phyloP scores from a whole-genome alignment of 192 early-diverging fungal genomes.

The Coemansia sp. region DNA sequence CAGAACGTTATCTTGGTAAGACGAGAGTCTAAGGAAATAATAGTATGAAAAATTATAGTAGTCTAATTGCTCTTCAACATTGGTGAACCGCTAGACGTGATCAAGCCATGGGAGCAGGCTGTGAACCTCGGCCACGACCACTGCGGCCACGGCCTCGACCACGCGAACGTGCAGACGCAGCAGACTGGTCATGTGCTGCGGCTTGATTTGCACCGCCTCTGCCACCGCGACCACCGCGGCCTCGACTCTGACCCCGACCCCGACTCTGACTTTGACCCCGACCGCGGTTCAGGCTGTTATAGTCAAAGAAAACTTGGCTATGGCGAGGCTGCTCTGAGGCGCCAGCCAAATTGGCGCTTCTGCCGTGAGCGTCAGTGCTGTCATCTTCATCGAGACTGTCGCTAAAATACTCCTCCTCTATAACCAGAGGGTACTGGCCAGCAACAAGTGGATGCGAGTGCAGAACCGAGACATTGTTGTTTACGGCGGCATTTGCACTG shows the following conservation, averaged over 20 bases:
- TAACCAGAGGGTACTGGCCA: constrained; percentile 40
- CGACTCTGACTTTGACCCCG: constrained; percentile 9
- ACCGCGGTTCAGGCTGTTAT: not conserved
- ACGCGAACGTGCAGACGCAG: not conserved
- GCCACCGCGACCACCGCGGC: constrained; percentile 7
- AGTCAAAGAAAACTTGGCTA: constrained; percentile 29
- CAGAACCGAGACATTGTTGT: constrained; percentile 3
- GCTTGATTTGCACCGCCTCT: not conserved
- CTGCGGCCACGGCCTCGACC: constrained; percentile 15
- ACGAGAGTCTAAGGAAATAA: too few species aligned
- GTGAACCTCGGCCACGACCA: constrained; percentile 13
- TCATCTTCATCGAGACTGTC: constrained; percentile 51
- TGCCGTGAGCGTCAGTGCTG: not conserved
- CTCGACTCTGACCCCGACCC: constrained; percentile 13
- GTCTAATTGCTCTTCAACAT: not conserved
- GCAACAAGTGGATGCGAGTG: constrained; percentile 30
- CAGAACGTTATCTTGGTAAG: too few species aligned
- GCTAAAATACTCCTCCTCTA: constrained; percentile 47
- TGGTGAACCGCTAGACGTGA: not conserved
- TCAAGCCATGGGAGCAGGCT: not conserved
- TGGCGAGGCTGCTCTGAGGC: not conserved
- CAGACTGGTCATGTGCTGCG: not conserved
- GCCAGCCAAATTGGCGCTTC: not conserved
- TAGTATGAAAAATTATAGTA: not conserved
- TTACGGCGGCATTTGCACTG: not conserved